Conservation (phyloP, 345 rosid genomes). For the Citrus mangshanensis region DNA sequence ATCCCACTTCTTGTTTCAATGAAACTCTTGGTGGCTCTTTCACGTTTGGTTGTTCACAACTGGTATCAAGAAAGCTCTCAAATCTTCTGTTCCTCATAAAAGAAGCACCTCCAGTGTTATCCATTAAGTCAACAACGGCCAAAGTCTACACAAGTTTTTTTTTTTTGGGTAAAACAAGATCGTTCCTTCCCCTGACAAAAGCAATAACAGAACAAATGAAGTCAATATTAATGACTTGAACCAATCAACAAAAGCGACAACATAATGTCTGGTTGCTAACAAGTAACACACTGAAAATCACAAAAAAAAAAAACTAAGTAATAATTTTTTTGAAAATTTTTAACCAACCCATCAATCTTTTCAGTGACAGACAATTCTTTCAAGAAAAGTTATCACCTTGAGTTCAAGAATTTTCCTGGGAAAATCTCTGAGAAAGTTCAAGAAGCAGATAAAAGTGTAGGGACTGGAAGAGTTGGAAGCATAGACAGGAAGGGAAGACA, state of each 20-base stretch:
- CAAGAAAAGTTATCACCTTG: background rate
- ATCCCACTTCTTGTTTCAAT: slow-evolving; percentile 13
- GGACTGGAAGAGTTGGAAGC: background rate
- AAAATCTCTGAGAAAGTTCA: background rate
- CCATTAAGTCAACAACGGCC: slow-evolving; percentile 24
- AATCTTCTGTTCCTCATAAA: slow-evolving; percentile 45
- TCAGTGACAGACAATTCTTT: background rate
- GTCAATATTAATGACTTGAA: background rate
- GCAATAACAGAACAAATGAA: background rate
- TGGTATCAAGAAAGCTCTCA: slow-evolving; percentile 32
- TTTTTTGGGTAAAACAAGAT: background rate
- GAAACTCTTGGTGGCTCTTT: slow-evolving; percentile 10
- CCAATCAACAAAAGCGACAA: background rate
- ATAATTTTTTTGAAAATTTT: background rate
- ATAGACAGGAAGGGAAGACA: background rate
- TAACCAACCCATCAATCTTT: background rate
- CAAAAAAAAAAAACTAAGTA: background rate
- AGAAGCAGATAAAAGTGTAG: background rate
- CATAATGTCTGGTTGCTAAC: background rate
- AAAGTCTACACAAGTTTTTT: background rate
- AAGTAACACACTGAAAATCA: background rate
- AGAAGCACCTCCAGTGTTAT: slow-evolving; percentile 29
- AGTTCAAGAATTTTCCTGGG: background rate
- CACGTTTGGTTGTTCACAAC: slow-evolving; percentile 18
- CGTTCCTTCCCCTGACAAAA: slow-evolving; percentile 1